A percentile compares a stretch with the other conserved stretches of the same genome.
Evolutionary conservation across 2,329 filamentous ascomycete genomes (phyloP).

Genomic region (Aspergillus sp.): DNA sequence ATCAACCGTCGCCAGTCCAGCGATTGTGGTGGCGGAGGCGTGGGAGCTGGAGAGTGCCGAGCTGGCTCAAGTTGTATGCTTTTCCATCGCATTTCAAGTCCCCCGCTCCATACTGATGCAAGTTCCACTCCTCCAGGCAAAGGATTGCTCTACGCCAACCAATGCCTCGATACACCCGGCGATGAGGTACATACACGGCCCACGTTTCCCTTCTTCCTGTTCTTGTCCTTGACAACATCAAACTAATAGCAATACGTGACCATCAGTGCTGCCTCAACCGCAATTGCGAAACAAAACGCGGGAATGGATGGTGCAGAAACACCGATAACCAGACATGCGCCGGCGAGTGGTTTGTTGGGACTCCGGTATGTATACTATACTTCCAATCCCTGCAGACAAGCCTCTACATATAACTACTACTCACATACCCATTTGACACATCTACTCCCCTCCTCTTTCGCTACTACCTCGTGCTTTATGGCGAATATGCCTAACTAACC

Average conservation of each 20-base stretch:
- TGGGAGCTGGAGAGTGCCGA: not conserved
- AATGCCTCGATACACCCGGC: conserved; percentile 6
- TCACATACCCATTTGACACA: too few species aligned
- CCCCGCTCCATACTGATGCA: not conserved
- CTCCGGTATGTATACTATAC: not conserved
- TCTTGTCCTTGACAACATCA: not conserved
- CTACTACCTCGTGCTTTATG: too few species aligned
- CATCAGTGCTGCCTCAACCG: conserved; percentile 12
- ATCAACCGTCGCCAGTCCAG: conserved; percentile 2
- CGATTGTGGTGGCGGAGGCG: not conserved
- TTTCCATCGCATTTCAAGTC: not conserved
- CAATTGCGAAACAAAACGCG: conserved; percentile 1
- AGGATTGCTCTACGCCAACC: conserved; percentile 9
- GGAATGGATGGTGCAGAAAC: conserved; percentile 9
- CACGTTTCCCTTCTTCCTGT: not conserved
- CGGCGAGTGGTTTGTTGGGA: conserved; percentile 9
- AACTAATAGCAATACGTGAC: not conserved
- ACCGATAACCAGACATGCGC: conserved; percentile 13
- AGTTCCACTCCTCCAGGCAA: not conserved
- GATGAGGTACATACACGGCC: not conserved
- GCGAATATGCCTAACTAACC: not conserved
- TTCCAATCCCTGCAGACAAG: too few species aligned
- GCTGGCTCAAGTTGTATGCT: conserved; percentile 5
- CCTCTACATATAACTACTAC: too few species aligned
- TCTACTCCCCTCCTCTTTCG: not conserved